Base-by-base conservation (phyloP, 2,329 filamentous ascomycete species). In the Penicillium digitatum region DNA sequence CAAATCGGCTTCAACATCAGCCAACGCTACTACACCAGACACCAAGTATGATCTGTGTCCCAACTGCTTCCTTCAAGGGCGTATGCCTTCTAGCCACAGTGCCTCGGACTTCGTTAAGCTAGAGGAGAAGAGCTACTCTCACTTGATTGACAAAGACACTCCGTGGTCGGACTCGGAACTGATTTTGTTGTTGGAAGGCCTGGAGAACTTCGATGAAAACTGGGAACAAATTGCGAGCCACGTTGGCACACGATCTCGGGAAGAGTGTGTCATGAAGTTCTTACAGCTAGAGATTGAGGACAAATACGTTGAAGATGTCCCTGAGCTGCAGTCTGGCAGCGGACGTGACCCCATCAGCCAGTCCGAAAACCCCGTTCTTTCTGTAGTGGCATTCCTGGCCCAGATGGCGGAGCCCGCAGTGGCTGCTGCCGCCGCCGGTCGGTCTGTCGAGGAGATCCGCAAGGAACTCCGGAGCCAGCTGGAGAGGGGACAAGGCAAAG, bases 191-290 rank as follows among this genome's bases (percentile, higher is more conserved):
- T 82, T 99, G 7, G 94, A 99, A 73, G 95, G 85, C 9, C 79
- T 99, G 46, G 94, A 99, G 75, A 84, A 88, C 65, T 96, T 93
- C 66, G 93, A 97, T 62, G 93, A 97, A 58, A 90, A 97, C 74
- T 99, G 94, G 94, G 87, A 89, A 55, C 85, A 90, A 66, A 92
- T 99, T 62, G 87, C 95, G 1, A 90, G 93, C 60, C 89, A 96
- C 68, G 94, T 99, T 40, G 89, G 89, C 46, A 95, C 90, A 3
- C 87, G 93, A 57, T 96, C 91, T 1, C 83, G 90, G 50, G 95
- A 99, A 73, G 93, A 99, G 76, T 99, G 94, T 72, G 93, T 97
- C 16, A 82, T 97, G 65, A 94, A 96, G 71, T 99, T 99, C 78
- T 75, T 99, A 61, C 91, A 96, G 69, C 81, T 99, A 34, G 93